Percentiles rank a stretch among this genome's conserved stretches.
Evolutionary conservation across 2,329 filamentous ascomycete genomes (phyloP).

Genomic region (Ophiostoma quercus): DNA sequence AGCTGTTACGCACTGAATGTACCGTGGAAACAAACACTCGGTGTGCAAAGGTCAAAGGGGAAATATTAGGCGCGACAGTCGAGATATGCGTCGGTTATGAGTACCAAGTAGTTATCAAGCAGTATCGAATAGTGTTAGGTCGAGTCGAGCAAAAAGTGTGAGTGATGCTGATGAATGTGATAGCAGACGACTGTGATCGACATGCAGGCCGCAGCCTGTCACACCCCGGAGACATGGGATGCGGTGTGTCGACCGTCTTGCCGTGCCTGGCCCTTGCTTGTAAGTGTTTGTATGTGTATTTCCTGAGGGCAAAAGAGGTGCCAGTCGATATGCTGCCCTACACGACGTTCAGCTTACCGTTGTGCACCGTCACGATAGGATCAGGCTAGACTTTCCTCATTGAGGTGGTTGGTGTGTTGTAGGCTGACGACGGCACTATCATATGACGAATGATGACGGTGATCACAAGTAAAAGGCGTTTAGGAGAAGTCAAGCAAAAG

Average conservation of each 20-base stretch:
- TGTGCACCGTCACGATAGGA: neutral
- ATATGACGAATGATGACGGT: neutral
- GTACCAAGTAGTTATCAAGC: neutral
- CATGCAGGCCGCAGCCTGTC: neutral
- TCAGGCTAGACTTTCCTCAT: neutral
- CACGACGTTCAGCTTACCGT: neutral
- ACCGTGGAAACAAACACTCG: neutral
- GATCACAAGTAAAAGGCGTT: neutral
- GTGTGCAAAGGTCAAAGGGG: neutral
- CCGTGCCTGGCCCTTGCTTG: slow-evolving; percentile 8
- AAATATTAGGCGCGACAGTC: neutral
- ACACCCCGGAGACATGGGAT: slow-evolving; percentile 7
- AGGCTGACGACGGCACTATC: neutral
- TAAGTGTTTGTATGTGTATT: neutral
- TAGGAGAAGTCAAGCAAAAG: neutral
- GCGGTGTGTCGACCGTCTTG: neutral
- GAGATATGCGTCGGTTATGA: neutral
- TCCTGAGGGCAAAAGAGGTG: no score
- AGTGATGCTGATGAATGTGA: neutral
- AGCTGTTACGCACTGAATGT: no score
- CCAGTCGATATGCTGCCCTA: neutral
- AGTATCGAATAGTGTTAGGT: no score
- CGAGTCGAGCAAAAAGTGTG: neutral
- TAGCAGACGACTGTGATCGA: neutral
- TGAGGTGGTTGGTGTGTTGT: neutral